Percentiles rank a stretch among this genome's conserved stretches.
Evolutionary conservation across 78 protist genomes (phyloP).

Genomic region (Planoprotostelium fungivorum): DNA sequence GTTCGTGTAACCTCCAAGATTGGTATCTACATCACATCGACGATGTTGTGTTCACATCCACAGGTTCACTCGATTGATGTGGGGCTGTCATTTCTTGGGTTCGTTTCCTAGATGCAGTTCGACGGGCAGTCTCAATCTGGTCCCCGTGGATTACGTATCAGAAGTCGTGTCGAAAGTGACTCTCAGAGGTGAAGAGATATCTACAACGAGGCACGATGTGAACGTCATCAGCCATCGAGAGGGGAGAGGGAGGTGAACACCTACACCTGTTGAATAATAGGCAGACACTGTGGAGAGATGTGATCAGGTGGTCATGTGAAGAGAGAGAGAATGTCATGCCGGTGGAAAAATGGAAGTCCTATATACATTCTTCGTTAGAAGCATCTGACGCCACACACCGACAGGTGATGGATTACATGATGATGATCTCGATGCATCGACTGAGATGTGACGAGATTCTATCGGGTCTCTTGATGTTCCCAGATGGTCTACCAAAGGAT

Average conservation of each 20-base stretch:
- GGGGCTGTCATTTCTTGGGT: background rate
- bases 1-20: background rate
- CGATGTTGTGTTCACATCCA: background rate
- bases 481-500: background rate
- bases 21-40: background rate
- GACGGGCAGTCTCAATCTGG: background rate
- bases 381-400: background rate
- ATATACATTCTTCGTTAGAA: background rate
- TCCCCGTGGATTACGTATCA: background rate
- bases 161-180: background rate
- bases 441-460: background rate
- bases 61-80: background rate
- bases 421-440: background rate
- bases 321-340: background rate
- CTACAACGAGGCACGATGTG: background rate
- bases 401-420: background rate
- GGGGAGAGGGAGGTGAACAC: background rate
- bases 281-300: background rate
- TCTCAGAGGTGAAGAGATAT: background rate
- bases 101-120: background rate
- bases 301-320: background rate
- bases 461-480: background rate
- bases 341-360: background rate
- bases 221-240: background rate
- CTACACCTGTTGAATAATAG: background rate